Conservation (phyloP, 768 basidiomycete species). For the Mrakia hoshinonis region DNA sequence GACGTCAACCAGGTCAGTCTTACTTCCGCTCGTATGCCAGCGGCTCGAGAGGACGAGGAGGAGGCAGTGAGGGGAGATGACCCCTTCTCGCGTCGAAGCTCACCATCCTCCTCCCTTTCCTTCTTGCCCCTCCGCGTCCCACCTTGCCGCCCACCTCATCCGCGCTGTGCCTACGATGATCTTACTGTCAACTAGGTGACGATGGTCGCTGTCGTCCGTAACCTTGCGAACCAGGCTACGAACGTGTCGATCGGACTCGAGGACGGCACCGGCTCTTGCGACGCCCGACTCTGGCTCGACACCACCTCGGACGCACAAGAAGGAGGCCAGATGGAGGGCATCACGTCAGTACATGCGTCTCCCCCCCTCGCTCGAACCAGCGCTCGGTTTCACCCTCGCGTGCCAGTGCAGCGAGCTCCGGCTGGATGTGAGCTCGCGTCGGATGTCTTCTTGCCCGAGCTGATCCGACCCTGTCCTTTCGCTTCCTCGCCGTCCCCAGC, state of each 20-base stretch:
- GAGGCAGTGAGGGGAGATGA: neutral
- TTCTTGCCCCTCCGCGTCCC: neutral
- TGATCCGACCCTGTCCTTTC: constrained; percentile 40
- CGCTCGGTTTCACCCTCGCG: neutral
- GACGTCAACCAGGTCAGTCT: constrained; percentile 67
- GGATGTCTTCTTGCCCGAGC: neutral
- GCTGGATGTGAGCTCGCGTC: neutral
- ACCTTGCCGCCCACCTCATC: neutral
- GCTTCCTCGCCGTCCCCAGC: constrained; percentile 66
- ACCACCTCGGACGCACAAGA: neutral
- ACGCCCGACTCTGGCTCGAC: constrained; percentile 52
- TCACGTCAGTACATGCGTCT: constrained; percentile 11
- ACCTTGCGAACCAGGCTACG: constrained; percentile 62
- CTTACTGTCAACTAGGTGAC: constrained; percentile 49
- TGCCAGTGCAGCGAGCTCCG: neutral
- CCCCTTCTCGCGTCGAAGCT: neutral
- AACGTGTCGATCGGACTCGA: constrained; percentile 71
- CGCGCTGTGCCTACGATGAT: too few species aligned
- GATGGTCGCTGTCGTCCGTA: constrained; percentile 63
- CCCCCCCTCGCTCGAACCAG: neutral
- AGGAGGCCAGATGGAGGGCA: constrained; percentile 18
- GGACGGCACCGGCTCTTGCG: constrained; percentile 73
- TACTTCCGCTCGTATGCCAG: neutral
- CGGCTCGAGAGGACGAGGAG: neutral
- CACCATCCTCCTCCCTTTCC: neutral